phyloP scores from a whole-genome alignment of 371 early-diverging fungal species.

The Apophysomyces elegans region DNA sequence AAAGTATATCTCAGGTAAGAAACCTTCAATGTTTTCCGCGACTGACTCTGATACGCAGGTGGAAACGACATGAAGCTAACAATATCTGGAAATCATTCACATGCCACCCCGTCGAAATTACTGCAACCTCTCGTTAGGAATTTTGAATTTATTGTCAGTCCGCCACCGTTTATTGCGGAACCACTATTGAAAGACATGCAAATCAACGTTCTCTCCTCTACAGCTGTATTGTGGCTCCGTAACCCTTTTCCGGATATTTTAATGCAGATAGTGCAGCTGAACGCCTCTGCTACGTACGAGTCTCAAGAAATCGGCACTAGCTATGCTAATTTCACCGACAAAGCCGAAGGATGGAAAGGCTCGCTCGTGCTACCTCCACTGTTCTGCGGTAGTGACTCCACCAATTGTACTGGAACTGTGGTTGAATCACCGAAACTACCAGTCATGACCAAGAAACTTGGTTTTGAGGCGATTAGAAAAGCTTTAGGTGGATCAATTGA shows the following conservation, averaged over 20 bases:
- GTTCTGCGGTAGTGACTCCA: conserved; percentile 8
- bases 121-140: conserved; percentile 29
- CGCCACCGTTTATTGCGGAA: conserved; percentile 37
- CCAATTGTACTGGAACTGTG: conserved; percentile 26
- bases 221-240: conserved; percentile 40
- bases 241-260: conserved; percentile 44
- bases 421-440: conserved; percentile 47
- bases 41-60: conserved; percentile 10
- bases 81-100: conserved; percentile 46
- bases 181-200: conserved; percentile 43
- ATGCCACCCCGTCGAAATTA: conserved; percentile 32
- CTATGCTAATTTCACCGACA: conserved; percentile 40
- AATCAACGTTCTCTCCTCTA: conserved; percentile 51
- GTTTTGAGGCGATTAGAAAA: conserved; percentile 41
- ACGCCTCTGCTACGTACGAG: conserved; percentile 43
- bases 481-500: conserved; percentile 47
- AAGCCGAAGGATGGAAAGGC: conserved; percentile 30
- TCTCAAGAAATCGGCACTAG: conserved; percentile 37
- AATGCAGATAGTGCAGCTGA: conserved; percentile 40
- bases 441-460: conserved; percentile 40
- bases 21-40: conserved; percentile 5
- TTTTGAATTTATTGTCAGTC: conserved; percentile 34
- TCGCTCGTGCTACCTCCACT: conserved; percentile 26
- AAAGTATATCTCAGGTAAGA: conserved; percentile 37
- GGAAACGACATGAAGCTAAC: conserved; percentile 32